Base-by-base conservation (phyloP, 2,329 filamentous ascomycete genomes). In the Shiraia bambusicola region DNA sequence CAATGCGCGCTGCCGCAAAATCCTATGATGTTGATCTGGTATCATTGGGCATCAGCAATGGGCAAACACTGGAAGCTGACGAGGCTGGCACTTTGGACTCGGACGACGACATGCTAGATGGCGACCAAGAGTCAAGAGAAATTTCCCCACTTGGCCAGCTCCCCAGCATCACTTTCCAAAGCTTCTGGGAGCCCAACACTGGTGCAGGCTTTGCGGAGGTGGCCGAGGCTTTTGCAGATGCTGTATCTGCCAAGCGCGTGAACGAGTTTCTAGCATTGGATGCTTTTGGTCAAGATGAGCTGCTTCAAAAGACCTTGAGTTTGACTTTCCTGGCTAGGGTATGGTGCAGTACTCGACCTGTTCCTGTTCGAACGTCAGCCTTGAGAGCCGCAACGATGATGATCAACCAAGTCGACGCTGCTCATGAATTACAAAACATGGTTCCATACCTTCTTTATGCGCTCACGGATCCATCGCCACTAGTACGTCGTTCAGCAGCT, bases 381-480 rank as follows among this genome's bases (percentile, higher is more conserved):
- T 69, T 95, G 34, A 81, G 83, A 28, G 76, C 82, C 59, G 78
- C 60, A 3, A 47, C 48, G 4, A 44, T 48, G 13, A 42, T 53
- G 4, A 39, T 69, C 11, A 57, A 56, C 33, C 43, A 56, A 16
- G 28, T 49, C 5, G 74, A 72, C 39, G 66, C 61, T 15, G 72
- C 72, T 14, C 61, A 79, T 6, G 87, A 95, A 62, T 76, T 91
- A 34, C 92, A 97, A 63, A 80, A 82, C 9, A 66, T 96, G 13
- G 63, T 95, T n/a, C 92, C 92, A 2, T 96, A 95, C 69, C 74
- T 85, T 24, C 72, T 96, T 32, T 75, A 79, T 27, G 87, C 86
- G 15, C 77, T 97, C 13, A 76, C 81, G 16, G 92, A 97, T 64
- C 72, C 82, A 4, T 87, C 87, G 1, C 83, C 84, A 49, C 82